Evolutionary conservation across 371 early-diverging fungal genomes (phyloP).

Genomic region (Rozella allomycis): DNA sequence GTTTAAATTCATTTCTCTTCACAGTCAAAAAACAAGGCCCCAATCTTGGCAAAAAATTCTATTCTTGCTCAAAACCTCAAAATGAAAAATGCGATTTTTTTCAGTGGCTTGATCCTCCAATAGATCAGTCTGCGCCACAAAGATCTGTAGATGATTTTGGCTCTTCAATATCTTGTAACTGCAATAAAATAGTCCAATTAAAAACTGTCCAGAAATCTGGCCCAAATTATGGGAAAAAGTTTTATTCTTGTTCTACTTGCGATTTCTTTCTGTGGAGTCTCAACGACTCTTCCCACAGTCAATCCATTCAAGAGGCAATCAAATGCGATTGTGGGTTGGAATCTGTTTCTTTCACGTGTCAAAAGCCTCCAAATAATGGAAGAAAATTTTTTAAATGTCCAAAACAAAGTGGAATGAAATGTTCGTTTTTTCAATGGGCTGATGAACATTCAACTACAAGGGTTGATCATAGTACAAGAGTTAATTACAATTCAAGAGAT

Average conservation of each 20-base stretch:
- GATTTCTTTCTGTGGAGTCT: not conserved
- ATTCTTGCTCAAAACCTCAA: slow-evolving; percentile 16
- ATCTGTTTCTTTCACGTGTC: not conserved
- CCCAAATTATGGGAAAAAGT: not conserved
- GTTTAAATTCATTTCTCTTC: slow-evolving; percentile 13
- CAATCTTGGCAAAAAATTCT: slow-evolving; percentile 29
- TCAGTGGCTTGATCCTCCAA: slow-evolving; percentile 4
- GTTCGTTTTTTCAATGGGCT: slow-evolving; percentile 29
- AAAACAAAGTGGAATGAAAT: slow-evolving; percentile 11
- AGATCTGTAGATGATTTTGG: no score
- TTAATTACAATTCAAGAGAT: no score
- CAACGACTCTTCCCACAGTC: not conserved
- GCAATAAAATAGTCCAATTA: no score
- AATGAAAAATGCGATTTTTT: slow-evolving; percentile 15
- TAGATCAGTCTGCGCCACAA: no score
- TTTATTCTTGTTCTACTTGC: not conserved
- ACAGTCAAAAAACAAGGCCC: slow-evolving; percentile 29
- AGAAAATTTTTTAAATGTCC: slow-evolving; percentile 24
- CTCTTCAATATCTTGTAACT: no score
- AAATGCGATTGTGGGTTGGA: not conserved
- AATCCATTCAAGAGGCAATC: not conserved
- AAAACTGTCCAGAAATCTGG: not conserved
- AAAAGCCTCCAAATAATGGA: slow-evolving; percentile 6
- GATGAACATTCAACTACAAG: no score
- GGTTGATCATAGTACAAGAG: no score